These are phyloP conservation scores for Psilocybe azurescens DNA, from an alignment of 768 basidiomycete species.

Conservation along the genomic window DNA sequence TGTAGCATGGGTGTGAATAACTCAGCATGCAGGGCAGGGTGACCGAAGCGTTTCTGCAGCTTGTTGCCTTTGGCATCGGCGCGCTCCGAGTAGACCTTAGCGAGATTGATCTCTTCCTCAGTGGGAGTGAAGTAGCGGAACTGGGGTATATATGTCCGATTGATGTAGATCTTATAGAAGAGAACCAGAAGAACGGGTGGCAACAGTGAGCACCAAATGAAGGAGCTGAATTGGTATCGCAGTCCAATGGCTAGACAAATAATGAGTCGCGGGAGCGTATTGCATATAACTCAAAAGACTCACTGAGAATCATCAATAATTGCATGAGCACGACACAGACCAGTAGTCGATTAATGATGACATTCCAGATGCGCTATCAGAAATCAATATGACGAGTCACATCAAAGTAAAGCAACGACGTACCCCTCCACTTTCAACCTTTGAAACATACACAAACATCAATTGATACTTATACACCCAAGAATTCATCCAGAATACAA, in stretches of 20 bases:
- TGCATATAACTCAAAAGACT: slow-evolving; percentile 32
- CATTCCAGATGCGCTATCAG: slow-evolving; percentile 88
- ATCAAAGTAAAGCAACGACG: neutral
- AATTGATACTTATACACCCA: slow-evolving; percentile 88
- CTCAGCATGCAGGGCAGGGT: slow-evolving; percentile 87
- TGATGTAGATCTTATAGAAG: slow-evolving; percentile 85
- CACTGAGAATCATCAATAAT: slow-evolving; percentile 83
- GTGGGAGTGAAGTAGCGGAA: slow-evolving; percentile 90
- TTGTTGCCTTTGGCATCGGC: slow-evolving; percentile 75
- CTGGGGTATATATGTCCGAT: slow-evolving; percentile 62
- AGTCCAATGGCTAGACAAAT: slow-evolving; percentile 76
- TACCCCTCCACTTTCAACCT: slow-evolving; percentile 74
- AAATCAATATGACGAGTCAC: neutral
- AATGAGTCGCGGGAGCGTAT: slow-evolving; percentile 10
- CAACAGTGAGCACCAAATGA: slow-evolving; percentile 81
- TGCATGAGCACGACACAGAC: slow-evolving; percentile 88
- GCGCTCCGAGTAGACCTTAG: slow-evolving; percentile 80
- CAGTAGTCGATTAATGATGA: slow-evolving; percentile 88
- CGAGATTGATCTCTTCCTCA: slow-evolving; percentile 72
- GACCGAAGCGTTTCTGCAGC: slow-evolving; percentile 91
- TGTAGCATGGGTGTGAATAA: slow-evolving; percentile 91
- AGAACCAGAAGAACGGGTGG: slow-evolving; percentile 84
- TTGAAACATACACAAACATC: slow-evolving; percentile 80
- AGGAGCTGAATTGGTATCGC: slow-evolving; percentile 73
- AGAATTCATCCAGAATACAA: slow-evolving; percentile 75